phyloP scores from a whole-genome alignment of 768 basidiomycete genomes.

The Auriculariales sp. region DNA sequence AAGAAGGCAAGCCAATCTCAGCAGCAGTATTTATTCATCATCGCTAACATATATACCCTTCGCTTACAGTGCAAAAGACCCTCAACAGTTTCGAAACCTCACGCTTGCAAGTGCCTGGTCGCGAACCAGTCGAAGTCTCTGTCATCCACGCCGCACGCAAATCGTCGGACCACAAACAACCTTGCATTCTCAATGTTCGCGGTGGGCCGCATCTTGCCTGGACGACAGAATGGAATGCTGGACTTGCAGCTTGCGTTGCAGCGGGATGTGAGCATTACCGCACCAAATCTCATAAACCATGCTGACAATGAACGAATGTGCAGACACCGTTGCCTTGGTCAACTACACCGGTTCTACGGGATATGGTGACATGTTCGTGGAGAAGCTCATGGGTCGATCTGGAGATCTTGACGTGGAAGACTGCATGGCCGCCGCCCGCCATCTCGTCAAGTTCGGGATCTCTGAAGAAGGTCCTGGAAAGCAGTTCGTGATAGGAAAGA shows the following conservation, averaged over 20 bases:
- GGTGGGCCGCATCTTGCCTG: constrained; percentile 46
- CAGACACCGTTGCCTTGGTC: constrained; percentile 44
- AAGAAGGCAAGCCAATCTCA: constrained; percentile 27
- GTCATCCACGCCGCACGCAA: neutral
- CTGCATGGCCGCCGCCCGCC: constrained; percentile 37
- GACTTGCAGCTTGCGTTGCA: constrained; percentile 29
- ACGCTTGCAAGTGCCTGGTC: constrained; percentile 35
- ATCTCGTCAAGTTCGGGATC: constrained; percentile 36
- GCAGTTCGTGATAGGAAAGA: constrained; percentile 47
- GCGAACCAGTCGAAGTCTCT: constrained; percentile 38
- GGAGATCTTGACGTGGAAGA: constrained; percentile 54
- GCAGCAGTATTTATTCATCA: neutral
- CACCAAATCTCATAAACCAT: neutral
- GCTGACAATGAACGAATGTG: neutral
- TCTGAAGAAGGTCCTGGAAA: constrained; percentile 33
- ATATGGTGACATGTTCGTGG: constrained; percentile 39
- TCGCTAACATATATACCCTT: neutral
- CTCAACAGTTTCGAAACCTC: constrained; percentile 26
- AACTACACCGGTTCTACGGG: constrained; percentile 61
- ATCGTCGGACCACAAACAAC: constrained; percentile 14
- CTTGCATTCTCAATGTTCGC: constrained; percentile 34
- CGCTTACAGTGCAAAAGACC: constrained; percentile 26
- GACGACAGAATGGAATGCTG: constrained; percentile 33
- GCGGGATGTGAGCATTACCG: constrained; percentile 40
- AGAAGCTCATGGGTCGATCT: constrained; percentile 38